Conservation (phyloP, 805 yeast genomes). For the Barnettozyma salicaria region DNA sequence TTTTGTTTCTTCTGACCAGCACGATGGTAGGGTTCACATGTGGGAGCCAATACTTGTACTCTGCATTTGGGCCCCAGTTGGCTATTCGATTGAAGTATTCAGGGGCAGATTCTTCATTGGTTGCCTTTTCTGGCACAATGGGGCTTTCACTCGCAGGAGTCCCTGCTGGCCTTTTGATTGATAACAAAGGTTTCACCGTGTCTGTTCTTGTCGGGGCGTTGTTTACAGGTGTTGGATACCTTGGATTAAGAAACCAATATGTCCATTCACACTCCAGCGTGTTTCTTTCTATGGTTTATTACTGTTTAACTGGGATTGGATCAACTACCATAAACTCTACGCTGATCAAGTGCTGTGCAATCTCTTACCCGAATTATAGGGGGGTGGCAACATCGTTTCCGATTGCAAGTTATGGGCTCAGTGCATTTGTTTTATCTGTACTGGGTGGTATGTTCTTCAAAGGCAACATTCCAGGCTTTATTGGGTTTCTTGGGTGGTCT, state of each 20-base stretch:
- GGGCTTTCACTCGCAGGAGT: conserved; percentile 65
- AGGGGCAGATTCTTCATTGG: conserved; percentile 55
- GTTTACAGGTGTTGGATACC: conserved; percentile 48
- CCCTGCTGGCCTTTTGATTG: conserved; percentile 59
- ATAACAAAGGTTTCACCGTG: conserved; percentile 49
- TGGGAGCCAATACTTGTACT: conserved; percentile 71
- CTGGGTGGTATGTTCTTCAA: conserved; percentile 47
- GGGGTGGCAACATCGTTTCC: conserved; percentile 77
- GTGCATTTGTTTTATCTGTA: conserved; percentile 62
- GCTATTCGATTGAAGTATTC: conserved; percentile 50
- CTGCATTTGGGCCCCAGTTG: conserved; percentile 75
- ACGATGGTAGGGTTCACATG: conserved; percentile 45
- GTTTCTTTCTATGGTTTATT: conserved; percentile 37
- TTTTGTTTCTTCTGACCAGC: conserved; percentile 15
- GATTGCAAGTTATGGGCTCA: conserved; percentile 65
- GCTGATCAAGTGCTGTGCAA: conserved; percentile 67
- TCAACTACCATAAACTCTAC: conserved; percentile 61
- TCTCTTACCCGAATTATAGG: conserved; percentile 56
- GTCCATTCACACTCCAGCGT: conserved; percentile 33
- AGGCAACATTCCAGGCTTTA: conserved; percentile 51
- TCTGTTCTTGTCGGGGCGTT: conserved; percentile 48
- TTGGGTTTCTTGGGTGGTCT: conserved; percentile 41
- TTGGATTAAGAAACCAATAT: conserved; percentile 47
- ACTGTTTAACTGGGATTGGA: conserved; percentile 59
- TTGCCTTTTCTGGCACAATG: conserved; percentile 63